Conservation (phyloP, 106 monocot species). For the Dendrobium catenatum region DNA sequence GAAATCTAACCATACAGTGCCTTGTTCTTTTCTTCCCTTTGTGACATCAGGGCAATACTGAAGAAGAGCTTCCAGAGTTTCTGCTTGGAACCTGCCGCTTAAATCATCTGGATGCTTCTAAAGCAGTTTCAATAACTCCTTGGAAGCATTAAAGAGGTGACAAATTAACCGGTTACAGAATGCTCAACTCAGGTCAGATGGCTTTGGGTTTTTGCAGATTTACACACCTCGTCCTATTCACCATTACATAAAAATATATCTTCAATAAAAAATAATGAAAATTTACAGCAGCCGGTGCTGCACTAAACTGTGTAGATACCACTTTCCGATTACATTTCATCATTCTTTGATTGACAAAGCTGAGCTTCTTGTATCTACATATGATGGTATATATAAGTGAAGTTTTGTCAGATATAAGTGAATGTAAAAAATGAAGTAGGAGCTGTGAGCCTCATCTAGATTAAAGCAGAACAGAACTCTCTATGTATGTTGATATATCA, state of each 20-base stretch:
- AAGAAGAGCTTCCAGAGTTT: slow-evolving; percentile 78
- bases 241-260: not conserved
- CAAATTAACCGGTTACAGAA: not conserved
- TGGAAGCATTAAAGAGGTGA: slow-evolving; percentile 11
- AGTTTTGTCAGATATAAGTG: not conserved
- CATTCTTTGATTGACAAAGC: not conserved
- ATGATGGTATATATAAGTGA: not conserved
- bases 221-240: not conserved
- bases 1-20: not conserved
- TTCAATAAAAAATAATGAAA: not conserved
- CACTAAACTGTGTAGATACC: slow-evolving; percentile 3
- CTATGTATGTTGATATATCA: too few species aligned
- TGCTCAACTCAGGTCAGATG: not conserved
- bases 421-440: too few species aligned
- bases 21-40: not conserved
- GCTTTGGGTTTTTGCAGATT: not conserved
- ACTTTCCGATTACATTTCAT: not conserved
- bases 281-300: not conserved
- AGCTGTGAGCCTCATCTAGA: too few species aligned
- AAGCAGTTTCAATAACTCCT: slow-evolving; percentile 30
- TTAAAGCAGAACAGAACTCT: too few species aligned
- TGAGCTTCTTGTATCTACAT: not conserved
- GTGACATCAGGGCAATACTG: slow-evolving; percentile 44
- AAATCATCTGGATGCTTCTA: slow-evolving; percentile 71
- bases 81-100: slow-evolving; percentile 76